These are phyloP conservation scores for Hypoxylon intermedium DNA, from an alignment of 495 filamentous ascomycete genomes.

Conservation along the genomic window DNA sequence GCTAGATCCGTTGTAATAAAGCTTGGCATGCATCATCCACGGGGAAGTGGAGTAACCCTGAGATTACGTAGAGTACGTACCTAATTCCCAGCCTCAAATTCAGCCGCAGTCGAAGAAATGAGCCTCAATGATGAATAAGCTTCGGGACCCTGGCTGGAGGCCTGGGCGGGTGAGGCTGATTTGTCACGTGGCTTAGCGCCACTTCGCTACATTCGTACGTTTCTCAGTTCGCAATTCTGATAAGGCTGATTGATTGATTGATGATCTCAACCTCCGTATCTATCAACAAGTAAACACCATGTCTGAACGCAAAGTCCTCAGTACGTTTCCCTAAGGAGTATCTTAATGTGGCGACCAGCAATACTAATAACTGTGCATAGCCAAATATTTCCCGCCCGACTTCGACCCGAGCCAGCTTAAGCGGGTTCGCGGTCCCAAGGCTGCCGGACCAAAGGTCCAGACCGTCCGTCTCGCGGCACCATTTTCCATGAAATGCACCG, in stretches of 20 bases:
- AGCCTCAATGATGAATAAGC: slow-evolving; percentile 22
- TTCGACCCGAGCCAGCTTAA: slow-evolving; percentile 90
- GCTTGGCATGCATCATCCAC: slow-evolving; percentile 35
- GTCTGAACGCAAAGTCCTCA: slow-evolving; percentile 91
- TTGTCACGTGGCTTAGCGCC: slow-evolving; percentile 24
- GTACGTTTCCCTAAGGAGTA: slow-evolving; percentile 64
- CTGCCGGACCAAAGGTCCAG: slow-evolving; percentile 78
- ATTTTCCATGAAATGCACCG: slow-evolving; percentile 88
- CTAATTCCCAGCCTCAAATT: slow-evolving; percentile 11
- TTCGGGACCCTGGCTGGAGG: too few species aligned
- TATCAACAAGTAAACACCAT: slow-evolving; percentile 56
- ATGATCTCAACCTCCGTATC: not conserved
- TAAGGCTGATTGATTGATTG: too few species aligned
- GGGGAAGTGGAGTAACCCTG: slow-evolving; percentile 19
- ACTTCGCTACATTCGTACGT: slow-evolving; percentile 3
- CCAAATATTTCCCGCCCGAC: slow-evolving; percentile 91
- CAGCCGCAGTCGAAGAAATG: slow-evolving; percentile 26
- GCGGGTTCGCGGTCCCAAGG: slow-evolving; percentile 68
- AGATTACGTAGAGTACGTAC: slow-evolving; percentile 3
- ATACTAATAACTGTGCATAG: slow-evolving; percentile 28
- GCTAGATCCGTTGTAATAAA: not conserved
- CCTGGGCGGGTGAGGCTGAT: slow-evolving; percentile 22
- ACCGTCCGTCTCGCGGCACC: slow-evolving; percentile 97
- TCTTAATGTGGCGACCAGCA: slow-evolving; percentile 40
- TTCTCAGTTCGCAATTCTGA: too few species aligned